These are phyloP conservation scores for Mycena indigotica DNA, from an alignment of 768 basidiomycete species.

Conservation along the genomic window DNA sequence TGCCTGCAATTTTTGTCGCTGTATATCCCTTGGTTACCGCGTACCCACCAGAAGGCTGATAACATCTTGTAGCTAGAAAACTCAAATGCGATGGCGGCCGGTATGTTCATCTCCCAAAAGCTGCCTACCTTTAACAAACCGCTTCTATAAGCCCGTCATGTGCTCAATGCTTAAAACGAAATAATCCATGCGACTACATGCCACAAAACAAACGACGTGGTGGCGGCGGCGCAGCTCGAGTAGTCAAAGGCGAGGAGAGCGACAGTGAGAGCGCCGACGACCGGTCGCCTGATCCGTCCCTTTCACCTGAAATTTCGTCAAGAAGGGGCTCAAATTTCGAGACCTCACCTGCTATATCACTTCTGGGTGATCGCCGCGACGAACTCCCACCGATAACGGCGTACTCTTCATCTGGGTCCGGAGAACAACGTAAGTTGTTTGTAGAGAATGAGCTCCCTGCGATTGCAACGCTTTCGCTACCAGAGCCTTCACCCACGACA, in stretches of 20 bases:
- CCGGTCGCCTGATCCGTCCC: conserved; percentile 54
- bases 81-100: conserved; percentile 87
- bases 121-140: not conserved
- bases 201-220: conserved; percentile 75
- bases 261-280: conserved; percentile 70
- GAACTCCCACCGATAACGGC: conserved; percentile 41
- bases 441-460: conserved; percentile 69
- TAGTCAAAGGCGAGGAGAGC: conserved; percentile 65
- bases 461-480: conserved; percentile 68
- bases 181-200: conserved; percentile 80
- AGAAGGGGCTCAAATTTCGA: conserved; percentile 53
- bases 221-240: conserved; percentile 45
- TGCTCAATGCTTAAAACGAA: conserved; percentile 78
- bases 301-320: conserved; percentile 60
- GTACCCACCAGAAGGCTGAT: conserved; percentile 18
- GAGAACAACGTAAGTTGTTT: conserved; percentile 48
- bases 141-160: conserved; percentile 59
- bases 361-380: conserved; percentile 51
- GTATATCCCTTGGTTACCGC: conserved; percentile 44
- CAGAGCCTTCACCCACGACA: conserved; percentile 57
- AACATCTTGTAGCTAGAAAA: conserved; percentile 64
- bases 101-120: not conserved
- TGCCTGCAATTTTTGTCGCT: conserved; percentile 89
- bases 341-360: conserved; percentile 44
- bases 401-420: conserved; percentile 28